Evolutionary conservation across 2,329 filamentous ascomycete species (phyloP).

Genomic region (Aspergillus flavus): DNA sequence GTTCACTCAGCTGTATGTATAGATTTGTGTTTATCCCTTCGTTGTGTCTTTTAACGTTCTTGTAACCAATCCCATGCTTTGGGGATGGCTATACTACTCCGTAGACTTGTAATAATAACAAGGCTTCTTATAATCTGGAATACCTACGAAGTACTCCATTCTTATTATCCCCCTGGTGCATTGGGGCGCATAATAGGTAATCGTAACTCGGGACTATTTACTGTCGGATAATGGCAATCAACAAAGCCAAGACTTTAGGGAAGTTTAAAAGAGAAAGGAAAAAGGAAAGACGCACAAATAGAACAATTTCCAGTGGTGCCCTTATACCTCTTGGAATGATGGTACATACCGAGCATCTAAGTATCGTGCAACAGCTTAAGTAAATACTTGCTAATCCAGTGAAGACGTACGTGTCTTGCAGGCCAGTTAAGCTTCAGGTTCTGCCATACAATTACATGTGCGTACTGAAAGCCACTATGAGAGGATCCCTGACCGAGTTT

Average conservation of each 20-base stretch:
- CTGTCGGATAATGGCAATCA: background rate
- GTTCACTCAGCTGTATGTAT: background rate
- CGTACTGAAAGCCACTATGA: background rate
- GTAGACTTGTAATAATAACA: background rate
- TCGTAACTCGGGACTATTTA: background rate
- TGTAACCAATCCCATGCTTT: background rate
- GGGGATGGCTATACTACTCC: too few relatives aligned
- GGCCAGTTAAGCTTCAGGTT: conserved; percentile 16
- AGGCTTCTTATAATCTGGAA: background rate
- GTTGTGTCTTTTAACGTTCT: background rate
- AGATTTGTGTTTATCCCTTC: background rate
- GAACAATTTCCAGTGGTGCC: background rate
- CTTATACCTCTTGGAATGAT: background rate
- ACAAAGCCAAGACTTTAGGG: background rate
- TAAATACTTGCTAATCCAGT: background rate
- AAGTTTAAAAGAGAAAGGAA: background rate
- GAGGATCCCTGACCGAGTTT: background rate
- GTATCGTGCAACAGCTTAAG: background rate
- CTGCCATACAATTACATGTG: background rate
- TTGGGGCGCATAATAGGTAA: background rate
- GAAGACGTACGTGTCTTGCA: conserved; percentile 14
- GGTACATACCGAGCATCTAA: background rate
- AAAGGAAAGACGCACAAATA: background rate
- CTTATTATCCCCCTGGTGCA: background rate
- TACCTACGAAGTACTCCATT: background rate